These are phyloP conservation scores for Geotrichum bryndzae DNA, from an alignment of 1,139 yeast genomes.

Conservation along the genomic window DNA sequence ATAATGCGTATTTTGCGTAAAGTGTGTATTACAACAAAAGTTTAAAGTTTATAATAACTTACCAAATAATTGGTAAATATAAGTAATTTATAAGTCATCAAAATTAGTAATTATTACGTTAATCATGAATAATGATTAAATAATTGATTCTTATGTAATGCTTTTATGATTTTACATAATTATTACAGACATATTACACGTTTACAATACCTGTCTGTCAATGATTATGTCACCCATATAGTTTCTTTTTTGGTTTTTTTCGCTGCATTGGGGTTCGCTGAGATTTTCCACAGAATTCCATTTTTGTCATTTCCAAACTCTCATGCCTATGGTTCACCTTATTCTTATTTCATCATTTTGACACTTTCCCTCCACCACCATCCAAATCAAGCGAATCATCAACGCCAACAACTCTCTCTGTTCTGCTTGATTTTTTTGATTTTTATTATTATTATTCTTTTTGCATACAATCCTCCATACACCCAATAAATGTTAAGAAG, in stretches of 20 bases:
- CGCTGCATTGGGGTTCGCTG: background rate
- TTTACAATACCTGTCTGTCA: background rate
- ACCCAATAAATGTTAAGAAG: background rate
- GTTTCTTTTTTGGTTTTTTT: too few relatives aligned
- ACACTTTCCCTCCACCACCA: background rate
- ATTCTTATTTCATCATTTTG: background rate
- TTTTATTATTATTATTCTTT: background rate
- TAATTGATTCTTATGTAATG: too few relatives aligned
- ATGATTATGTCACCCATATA: background rate
- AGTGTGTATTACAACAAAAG: background rate
- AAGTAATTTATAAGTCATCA: too few relatives aligned
- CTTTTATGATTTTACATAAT: background rate
- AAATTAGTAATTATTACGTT: background rate
- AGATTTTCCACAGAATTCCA: background rate
- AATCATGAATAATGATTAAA: too few relatives aligned
- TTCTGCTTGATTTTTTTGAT: background rate
- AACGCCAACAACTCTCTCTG: background rate
- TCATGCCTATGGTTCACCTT: background rate
- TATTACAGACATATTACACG: too few relatives aligned
- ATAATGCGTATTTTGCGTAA: background rate
- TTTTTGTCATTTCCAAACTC: background rate
- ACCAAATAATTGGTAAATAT: too few relatives aligned
- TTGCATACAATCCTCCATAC: background rate
- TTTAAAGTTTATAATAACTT: too few relatives aligned
- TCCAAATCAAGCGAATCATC: background rate